Evolutionary conservation across 2,329 filamentous ascomycete genomes (phyloP).

Genomic region (Cordyceps militaris): DNA sequence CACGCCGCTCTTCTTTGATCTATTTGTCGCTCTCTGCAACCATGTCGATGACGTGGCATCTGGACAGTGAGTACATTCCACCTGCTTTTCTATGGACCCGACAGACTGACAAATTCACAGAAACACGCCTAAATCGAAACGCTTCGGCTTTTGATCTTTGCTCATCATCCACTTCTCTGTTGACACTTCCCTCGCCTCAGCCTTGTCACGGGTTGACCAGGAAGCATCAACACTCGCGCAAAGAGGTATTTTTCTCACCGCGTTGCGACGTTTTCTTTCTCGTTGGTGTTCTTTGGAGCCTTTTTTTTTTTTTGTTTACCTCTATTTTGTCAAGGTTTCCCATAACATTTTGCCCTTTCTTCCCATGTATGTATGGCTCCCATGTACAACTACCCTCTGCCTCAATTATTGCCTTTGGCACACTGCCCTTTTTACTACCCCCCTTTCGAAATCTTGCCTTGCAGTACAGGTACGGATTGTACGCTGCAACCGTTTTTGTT

Average conservation of each 20-base stretch:
- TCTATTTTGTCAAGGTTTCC: neutral
- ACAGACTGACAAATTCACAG: constrained; percentile 13
- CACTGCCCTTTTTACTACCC: neutral
- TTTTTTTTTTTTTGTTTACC: constrained; percentile 5
- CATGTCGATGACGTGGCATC: constrained; percentile 68
- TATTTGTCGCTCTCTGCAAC: constrained; percentile 90
- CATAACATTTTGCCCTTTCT: neutral
- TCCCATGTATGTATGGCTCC: constrained; percentile 14
- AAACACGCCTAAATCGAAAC: constrained; percentile 42
- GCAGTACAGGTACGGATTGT: neutral
- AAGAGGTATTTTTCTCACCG: constrained; percentile 7
- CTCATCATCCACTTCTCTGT: neutral
- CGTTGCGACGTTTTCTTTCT: constrained; percentile 8
- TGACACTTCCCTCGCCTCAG: neutral
- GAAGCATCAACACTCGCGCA: neutral
- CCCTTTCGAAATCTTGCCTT: neutral
- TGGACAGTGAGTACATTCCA: constrained; percentile 39
- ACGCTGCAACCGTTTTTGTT: neutral
- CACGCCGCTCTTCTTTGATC: constrained; percentile 78
- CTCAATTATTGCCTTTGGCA: constrained; percentile 4
- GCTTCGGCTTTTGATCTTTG: constrained; percentile 25
- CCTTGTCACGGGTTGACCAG: constrained; percentile 1
- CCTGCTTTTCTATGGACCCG: neutral
- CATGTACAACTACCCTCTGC: constrained; percentile 30
- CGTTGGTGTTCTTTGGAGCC: neutral